Evolutionary conservation across 129 eudicot genomes (phyloP), one percentile per base, ranked within the genome.

Genomic region (Solidago caesia): DNA sequence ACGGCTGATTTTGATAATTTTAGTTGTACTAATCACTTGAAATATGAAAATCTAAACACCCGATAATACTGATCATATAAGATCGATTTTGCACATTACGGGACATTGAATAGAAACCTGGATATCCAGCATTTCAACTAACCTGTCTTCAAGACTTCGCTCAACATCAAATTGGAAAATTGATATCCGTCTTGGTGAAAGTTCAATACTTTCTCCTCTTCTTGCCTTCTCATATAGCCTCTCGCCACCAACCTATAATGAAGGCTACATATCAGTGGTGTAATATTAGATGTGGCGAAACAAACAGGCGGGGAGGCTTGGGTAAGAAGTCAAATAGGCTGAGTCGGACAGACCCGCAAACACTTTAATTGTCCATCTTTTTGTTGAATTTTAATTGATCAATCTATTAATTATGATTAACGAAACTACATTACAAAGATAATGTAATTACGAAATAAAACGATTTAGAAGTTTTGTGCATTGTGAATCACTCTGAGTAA

Each of bases 221-320:
- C 98, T 89, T 66, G 98, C 98, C 82, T 90, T 94, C 62, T 91
- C 97, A 78, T 94, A 94, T 86, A 94, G 82, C 77, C 85, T 94
- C 82, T 90, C 97, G 64, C 98, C 98, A 4, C 98, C 93, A 76
- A 91, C 97, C 98, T 94, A 71, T 78, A 67, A 80, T 21, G 72
- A 41, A 71, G 10, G 6, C 29, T 58, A 61, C 60, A 8, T 41
- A 44, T 67, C 42, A 79, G 47, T 46, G 55, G 64, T 15, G 51
- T 76, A 27, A 45, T 14, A 61, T 46, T 41, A 14, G 10, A 6
- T n/a, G 43, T 49, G 21, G 0, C 45, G 5, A 70, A 70, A 43
- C 43, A 48, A 21, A 1, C 14, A 58, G 39, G 3, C 6, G 4
- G 14, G 13, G 41, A 15, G 5, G 41, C 1, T 9, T 52, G 7